Evolutionary conservation across 2,329 filamentous ascomycete species (phyloP).

Genomic region (Talaromyces sp.): DNA sequence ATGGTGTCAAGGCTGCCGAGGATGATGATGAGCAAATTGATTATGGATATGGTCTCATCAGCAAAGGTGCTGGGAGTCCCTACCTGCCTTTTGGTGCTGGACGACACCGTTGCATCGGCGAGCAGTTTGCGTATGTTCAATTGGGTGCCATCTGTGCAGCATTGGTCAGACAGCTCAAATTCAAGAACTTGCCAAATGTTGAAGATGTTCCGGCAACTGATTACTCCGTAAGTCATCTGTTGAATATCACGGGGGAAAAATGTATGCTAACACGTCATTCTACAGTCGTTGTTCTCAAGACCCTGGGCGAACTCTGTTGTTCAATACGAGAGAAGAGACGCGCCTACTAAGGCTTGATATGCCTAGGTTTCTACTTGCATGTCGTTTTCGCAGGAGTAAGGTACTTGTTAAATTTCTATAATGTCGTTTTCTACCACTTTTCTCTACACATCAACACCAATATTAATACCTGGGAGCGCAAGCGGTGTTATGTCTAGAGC

Average conservation of each 20-base stretch:
- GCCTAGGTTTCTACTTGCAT: background rate
- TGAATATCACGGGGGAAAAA: background rate
- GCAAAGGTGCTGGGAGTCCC: constrained; percentile 58
- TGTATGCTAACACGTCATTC: background rate
- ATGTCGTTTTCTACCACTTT: background rate
- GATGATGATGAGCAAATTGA: constrained; percentile 58
- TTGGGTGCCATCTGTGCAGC: constrained; percentile 61
- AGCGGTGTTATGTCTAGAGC: background rate
- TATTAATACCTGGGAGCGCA: background rate
- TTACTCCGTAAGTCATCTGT: constrained; percentile 49
- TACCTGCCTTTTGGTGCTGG: constrained; percentile 72
- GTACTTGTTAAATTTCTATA: background rate
- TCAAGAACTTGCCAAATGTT: constrained; percentile 55
- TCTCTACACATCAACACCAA: background rate
- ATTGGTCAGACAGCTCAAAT: constrained; percentile 59
- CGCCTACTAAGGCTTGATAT: constrained; percentile 22
- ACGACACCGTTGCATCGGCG: constrained; percentile 69
- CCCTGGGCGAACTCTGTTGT: constrained; percentile 68
- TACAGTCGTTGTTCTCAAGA: constrained; percentile 63
- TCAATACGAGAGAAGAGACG: constrained; percentile 60
- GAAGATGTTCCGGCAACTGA: constrained; percentile 61
- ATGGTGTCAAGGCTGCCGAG: constrained; percentile 38
- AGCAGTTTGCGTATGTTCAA: constrained; percentile 72
- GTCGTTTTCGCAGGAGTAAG: background rate
- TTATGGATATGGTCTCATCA: constrained; percentile 59